Conservation (phyloP, 2,329 filamentous ascomycete species). For the Monosporascus sp. region DNA sequence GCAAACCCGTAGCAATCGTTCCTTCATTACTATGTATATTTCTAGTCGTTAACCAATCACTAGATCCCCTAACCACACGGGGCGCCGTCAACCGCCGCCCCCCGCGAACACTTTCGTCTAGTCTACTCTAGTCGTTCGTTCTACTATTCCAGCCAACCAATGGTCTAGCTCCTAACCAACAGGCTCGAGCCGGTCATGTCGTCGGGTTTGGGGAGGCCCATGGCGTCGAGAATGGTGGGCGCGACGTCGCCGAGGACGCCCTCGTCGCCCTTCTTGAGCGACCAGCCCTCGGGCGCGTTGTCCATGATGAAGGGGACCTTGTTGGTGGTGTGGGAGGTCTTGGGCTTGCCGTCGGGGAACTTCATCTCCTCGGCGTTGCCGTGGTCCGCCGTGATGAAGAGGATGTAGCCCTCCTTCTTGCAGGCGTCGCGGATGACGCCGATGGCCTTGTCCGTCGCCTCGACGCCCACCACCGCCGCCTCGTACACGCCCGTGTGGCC, state of each 20-base stretch:
- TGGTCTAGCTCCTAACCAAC: constrained; percentile 61
- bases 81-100: background rate
- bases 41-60: constrained; percentile 1
- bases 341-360: constrained; percentile 89
- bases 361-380: constrained; percentile 99
- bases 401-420: constrained; percentile 86
- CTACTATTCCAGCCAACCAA: background rate
- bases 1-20: background rate
- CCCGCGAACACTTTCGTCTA: background rate
- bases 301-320: constrained; percentile 98
- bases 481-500: constrained; percentile 98
- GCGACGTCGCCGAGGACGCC: constrained; percentile 97
- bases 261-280: constrained; percentile 67
- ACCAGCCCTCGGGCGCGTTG: constrained; percentile 88
- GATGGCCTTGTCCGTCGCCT: constrained; percentile 89
- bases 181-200: constrained; percentile 89
- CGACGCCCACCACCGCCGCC: constrained; percentile 78
- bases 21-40: constrained; percentile 11
- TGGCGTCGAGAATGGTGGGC: constrained; percentile 83
- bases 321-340: constrained; percentile 97
- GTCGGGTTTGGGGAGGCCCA: constrained; percentile 85
- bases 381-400: constrained; percentile 96
- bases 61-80: background rate
- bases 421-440: constrained; percentile 88
- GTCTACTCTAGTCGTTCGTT: too few relatives aligned